Base-by-base conservation (phyloP, 192 early-diverging fungal species). In the Coemansia biformis region DNA sequence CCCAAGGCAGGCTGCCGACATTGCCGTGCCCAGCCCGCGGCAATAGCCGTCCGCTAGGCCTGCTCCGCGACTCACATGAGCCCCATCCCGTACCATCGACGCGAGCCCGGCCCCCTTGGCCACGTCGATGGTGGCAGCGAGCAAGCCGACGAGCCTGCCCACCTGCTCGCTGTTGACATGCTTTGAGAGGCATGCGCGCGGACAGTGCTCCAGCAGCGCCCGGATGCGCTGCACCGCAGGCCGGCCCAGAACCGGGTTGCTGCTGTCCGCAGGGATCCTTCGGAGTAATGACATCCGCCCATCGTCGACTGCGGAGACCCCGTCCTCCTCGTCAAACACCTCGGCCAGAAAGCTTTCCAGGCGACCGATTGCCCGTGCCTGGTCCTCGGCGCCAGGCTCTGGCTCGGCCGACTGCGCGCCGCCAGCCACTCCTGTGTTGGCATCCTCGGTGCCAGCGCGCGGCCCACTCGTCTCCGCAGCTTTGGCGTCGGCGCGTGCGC, bases 291-390 rank as follows among this genome's bases (percentile, higher is more conserved):
- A 15, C 28, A 24, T 15, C 16, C 24, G 46, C 2, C 19, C 37
- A 23, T 21, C 23, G 29, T 31, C 37, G 35, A 14, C 18, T 10
- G 49, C 55, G 4, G 39, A 33, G 13, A 61, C 16, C 8, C 19
- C 33, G 39, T 72, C 62, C 18, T 72, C 68, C 30, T 64, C 62
- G 24, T 56, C 51, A 24, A 72, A 60, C 16, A 72, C 17, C 40
- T 56, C 44, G 11, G 57, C 24, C 21, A 72, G 21, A 13, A 60
- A 52, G 6, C 52, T 62, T 1, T 65, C 63, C n/a, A 72, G 46
- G 15, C 28, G 12, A 10, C 52, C 44, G 11, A 65, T 53, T 14
- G 34, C 19, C 1, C 8, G 40, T 22, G 17, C 3, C 7, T 5
- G n/a, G n/a, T 52, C 33, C 21, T 5, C 9, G 5, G 7, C 22